Conservation (phyloP, 352 stramenopile genomes). For the Pelagophyceae sp. region DNA sequence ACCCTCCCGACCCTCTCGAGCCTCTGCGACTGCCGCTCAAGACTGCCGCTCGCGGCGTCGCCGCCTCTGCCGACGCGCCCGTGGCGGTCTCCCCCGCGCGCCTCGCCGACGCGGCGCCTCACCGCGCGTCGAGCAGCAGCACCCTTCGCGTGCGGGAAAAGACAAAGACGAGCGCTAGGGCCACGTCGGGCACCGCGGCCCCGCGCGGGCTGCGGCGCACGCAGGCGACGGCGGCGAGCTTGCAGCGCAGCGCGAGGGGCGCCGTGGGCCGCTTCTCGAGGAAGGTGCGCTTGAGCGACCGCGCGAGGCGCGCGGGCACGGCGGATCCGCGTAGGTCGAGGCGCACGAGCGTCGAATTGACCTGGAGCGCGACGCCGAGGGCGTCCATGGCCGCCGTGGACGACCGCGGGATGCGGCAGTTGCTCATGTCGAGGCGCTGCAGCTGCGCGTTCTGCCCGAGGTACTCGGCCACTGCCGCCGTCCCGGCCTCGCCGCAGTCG, state of each 20-base stretch:
- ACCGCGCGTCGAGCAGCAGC: neutral
- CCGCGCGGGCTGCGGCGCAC: neutral
- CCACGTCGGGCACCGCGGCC: neutral
- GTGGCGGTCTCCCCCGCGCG: too few species aligned
- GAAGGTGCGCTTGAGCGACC: neutral
- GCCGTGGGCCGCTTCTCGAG: conserved; percentile 2
- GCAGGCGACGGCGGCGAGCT: neutral
- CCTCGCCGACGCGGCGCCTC: too few species aligned
- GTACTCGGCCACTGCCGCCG: neutral
- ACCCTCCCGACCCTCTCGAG: too few species aligned
- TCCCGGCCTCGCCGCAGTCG: neutral
- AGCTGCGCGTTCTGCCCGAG: neutral
- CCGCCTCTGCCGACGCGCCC: too few species aligned
- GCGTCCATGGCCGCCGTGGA: neutral
- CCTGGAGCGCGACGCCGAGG: neutral
- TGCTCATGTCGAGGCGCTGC: neutral
- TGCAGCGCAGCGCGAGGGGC: neutral
- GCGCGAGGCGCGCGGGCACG: neutral
- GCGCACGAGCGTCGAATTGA: neutral
- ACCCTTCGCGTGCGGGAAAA: neutral
- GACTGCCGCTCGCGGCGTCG: too few species aligned
- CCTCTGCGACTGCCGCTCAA: too few species aligned
- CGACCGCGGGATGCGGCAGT: neutral
- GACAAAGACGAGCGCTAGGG: neutral
- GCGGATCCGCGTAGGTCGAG: neutral